These are phyloP conservation scores for Moesziomyces parantarcticus DNA, from an alignment of 1,284 basidiomycete genomes.

Conservation along the genomic window DNA sequence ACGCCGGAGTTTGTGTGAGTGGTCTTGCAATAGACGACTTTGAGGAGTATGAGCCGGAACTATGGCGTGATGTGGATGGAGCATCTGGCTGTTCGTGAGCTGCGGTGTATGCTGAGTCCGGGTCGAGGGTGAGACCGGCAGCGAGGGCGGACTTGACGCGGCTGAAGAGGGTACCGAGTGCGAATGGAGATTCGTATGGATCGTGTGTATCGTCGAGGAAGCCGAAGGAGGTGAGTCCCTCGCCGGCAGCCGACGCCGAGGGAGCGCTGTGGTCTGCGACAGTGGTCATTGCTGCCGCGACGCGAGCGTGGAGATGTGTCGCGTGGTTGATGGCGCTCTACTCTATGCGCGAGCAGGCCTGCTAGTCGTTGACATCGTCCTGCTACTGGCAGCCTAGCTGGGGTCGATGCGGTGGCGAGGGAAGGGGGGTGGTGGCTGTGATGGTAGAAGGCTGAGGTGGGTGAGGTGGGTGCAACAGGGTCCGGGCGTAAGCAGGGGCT, in stretches of 20 bases:
- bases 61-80: constrained; percentile 22
- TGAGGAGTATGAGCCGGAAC: constrained; percentile 19
- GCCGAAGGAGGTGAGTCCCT: constrained; percentile 54
- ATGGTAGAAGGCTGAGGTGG: too few species aligned
- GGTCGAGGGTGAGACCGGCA: constrained; percentile 10
- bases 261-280: constrained; percentile 6
- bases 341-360: not conserved
- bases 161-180: constrained; percentile 56
- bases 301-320: too few species aligned
- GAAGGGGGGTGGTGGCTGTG: not conserved
- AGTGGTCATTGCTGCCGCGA: constrained; percentile 4
- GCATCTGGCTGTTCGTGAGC: constrained; percentile 2
- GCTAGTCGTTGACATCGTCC: not conserved
- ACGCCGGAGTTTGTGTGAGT: not conserved
- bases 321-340: not conserved
- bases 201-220: constrained; percentile 59
- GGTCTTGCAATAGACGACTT: not conserved
- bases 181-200: constrained; percentile 46
- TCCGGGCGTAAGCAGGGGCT: constrained; percentile 8
- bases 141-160: constrained; percentile 59
- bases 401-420: not conserved
- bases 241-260: constrained; percentile 1
- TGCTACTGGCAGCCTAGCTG: not conserved
- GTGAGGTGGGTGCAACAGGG: constrained; percentile 2
- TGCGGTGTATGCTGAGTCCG: constrained; percentile 1